Evolutionary conservation across 139 green algal species (phyloP), one percentile per base, ranked within the genome.

Genomic region (Ettlia oleoabundans): DNA sequence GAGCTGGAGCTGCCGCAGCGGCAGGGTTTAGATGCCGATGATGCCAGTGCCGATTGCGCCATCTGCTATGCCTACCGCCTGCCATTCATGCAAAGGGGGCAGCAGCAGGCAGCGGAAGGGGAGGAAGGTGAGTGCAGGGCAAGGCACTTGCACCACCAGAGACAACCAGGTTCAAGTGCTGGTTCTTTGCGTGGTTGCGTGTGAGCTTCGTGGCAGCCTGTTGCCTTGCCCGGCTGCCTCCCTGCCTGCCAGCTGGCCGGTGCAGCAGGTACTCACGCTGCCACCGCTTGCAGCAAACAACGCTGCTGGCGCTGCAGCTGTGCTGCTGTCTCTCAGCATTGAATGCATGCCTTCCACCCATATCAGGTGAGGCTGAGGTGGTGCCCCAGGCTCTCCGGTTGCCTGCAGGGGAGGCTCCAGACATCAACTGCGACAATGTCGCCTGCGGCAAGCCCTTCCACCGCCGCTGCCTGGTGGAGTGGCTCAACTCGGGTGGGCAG

Each of bases 51-150:
- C 21, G 82, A 82, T 37, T 87, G 82, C 78, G 42, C 74, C 62
- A 87, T 87, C 68, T 87, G 82, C 51, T 87, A 87, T 28, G 65
- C 77, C 13, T 87, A 87, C 51, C 43, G 82, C 9, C 42, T 81
- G 42, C 82, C 10, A 33, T 43, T n/a, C n/a, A n/a, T n/a, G n/a
- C 30, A 13, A 22, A 19, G 22, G 62, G 52, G 5, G 64, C 30
- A 3, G 32, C 24, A 33, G 43, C 77, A 55, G 32, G 62, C 63
- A 26, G 62, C 18, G 32, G 32, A 38, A 53, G 55, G 51, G 63
- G 69, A 37, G 1, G 13, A 68, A 66, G 77, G 68, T 66, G 77
- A 38, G 63, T 2, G n/a, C n/a, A n/a, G n/a, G n/a, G n/a, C n/a
- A n/a, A n/a, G n/a, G n/a, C n/a, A n/a, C n/a, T n/a, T n/a, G n/a